Base-by-base conservation (phyloP, 495 filamentous ascomycete species). In the Aspergillus cavernicola region DNA sequence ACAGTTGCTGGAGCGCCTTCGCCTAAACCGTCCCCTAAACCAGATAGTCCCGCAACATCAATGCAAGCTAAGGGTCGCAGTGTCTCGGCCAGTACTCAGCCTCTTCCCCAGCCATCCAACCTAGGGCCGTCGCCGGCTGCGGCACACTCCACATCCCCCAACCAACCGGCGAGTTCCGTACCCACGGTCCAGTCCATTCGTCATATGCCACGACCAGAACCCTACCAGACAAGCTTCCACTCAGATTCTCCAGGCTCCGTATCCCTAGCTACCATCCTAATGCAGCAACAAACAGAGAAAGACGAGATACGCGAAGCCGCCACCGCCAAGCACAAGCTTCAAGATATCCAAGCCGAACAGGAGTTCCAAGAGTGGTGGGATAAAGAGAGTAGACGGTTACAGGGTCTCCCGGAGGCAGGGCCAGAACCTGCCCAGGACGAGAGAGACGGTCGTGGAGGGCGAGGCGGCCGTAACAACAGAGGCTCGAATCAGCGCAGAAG, bases 341-440 rank as follows among this genome's bases (percentile, higher is more conserved):
- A 92, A 61, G 93, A 97, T 35, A 98, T 98, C 57, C 95, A 98
- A 63, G 81, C 87, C 44, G 93, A 98, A 66, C 93, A 98, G 66
- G 89, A 90, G 29, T 98, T 98, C 68, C 88, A 96, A 66, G 85
- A 92, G 63, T 98, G 95, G 93, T 98, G 93, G 93, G 92, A 97
- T 56, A 81, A 86, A 50, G 93, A 98, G 65, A 91, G 87, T 64
- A 79, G 80, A 58, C 80, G 87, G 41, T 72, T 88, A 4, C 76
- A 72, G 59, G 84, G 85, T 40, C 78, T 89, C 33, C 85, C 86
- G 13, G 86, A 85, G 67, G 12, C 26, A 44, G 55, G 19, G 23
- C 2, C 36, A 7, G 47, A 6, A 48, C 39, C 47, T 28, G 46
- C 18, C 19, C 49, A 55, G 32, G 68, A 54, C 46, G 46, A 28